These are phyloP conservation scores for Colletotrichum orbiculare DNA, from an alignment of 2,329 filamentous ascomycete species.

Conservation along the genomic window DNA sequence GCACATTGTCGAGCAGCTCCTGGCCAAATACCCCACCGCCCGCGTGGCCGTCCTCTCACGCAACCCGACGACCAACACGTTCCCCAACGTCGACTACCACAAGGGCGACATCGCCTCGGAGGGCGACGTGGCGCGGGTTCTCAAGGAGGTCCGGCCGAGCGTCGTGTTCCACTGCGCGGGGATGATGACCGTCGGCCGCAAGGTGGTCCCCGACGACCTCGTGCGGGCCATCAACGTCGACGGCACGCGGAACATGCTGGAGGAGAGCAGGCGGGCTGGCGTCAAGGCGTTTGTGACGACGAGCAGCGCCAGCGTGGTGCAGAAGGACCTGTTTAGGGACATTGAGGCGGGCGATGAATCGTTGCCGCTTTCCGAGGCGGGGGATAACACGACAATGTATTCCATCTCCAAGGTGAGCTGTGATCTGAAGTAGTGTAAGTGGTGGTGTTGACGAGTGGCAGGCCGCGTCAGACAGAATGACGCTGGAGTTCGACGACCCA, in stretches of 20 bases:
- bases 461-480: conserved; percentile 34
- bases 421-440: not conserved
- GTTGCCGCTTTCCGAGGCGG: conserved; percentile 54
- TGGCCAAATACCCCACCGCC: conserved; percentile 38
- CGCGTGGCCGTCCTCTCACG: conserved; percentile 61
- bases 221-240: conserved; percentile 71
- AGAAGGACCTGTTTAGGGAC: conserved; percentile 66
- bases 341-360: conserved; percentile 69
- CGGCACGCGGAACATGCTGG: conserved; percentile 69
- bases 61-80: conserved; percentile 57
- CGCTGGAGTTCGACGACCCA: conserved; percentile 29
- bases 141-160: conserved; percentile 64
- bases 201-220: conserved; percentile 47
- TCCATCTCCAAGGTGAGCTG: conserved; percentile 68
- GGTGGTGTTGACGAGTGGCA: not conserved
- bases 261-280: conserved; percentile 55
- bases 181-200: conserved; percentile 36
- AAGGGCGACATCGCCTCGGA: conserved; percentile 62
- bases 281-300: conserved; percentile 73
- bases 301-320: conserved; percentile 70
- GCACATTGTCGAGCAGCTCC: conserved; percentile 64
- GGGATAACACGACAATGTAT: conserved; percentile 50
- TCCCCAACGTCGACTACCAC: conserved; percentile 61
- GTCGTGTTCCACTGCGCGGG: conserved; percentile 73
- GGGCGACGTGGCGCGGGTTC: conserved; percentile 57